Conservation (phyloP, 106 monocot genomes). For the Platanthera guangdongensis region DNA sequence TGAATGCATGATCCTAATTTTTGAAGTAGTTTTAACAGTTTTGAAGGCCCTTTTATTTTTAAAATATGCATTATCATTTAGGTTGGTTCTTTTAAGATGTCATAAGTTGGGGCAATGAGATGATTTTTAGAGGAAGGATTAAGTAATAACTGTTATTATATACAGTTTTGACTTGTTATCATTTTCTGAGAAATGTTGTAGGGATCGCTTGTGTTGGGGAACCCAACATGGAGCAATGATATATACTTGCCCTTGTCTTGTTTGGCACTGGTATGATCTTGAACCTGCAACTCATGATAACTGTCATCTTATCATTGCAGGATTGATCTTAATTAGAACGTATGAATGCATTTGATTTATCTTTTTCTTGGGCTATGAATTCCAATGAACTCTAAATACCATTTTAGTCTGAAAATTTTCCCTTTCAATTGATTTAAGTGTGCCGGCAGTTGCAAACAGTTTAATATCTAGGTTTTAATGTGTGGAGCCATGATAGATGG, state of each 20-base stretch:
- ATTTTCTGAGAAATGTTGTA: constrained; percentile 17
- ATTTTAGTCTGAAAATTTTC: neutral
- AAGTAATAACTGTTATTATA: neutral
- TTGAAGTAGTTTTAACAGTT: neutral
- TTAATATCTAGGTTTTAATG: no score
- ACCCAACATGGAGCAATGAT: constrained; percentile 8
- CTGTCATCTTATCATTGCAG: constrained; percentile 3
- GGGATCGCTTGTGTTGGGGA: constrained; percentile 18
- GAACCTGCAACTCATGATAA: constrained; percentile 4
- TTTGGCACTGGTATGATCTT: constrained; percentile 19
- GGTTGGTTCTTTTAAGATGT: constrained; percentile 2
- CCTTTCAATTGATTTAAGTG: neutral
- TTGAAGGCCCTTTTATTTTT: neutral
- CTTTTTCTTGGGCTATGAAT: neutral
- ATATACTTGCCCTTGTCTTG: constrained; percentile 7
- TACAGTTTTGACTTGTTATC: neutral
- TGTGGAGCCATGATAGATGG: no score
- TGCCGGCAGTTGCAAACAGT: neutral
- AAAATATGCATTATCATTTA: neutral
- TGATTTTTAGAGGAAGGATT: neutral
- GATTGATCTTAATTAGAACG: constrained; percentile 4
- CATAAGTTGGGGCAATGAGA: neutral
- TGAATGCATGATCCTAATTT: neutral
- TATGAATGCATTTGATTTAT: neutral
- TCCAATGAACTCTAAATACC: neutral